Percentiles rank a stretch among this genome's conserved stretches.
phyloP scores from a whole-genome alignment of 2,329 filamentous ascomycete species.

The Trichoderma breve region DNA sequence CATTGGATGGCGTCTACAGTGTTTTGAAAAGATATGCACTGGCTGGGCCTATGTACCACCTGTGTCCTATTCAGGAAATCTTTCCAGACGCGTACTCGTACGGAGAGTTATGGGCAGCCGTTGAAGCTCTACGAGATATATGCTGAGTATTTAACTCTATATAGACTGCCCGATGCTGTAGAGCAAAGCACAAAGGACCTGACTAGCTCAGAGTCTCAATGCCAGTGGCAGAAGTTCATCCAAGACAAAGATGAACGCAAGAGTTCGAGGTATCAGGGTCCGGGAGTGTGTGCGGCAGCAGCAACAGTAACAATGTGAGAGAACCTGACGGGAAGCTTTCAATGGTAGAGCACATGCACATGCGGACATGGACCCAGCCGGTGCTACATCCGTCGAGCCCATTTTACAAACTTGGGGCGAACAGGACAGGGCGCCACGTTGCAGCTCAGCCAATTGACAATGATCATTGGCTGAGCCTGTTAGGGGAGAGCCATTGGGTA shows the following conservation, averaged over 20 bases:
- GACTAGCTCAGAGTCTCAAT: neutral
- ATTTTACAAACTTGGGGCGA: slow-evolving; percentile 1
- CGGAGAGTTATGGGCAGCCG: neutral
- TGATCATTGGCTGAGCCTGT: slow-evolving; percentile 11
- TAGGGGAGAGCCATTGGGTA: slow-evolving; percentile 19
- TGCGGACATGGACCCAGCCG: neutral
- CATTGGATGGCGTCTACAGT: neutral
- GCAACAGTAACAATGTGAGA: neutral
- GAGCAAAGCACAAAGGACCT: neutral
- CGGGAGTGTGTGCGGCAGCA: neutral
- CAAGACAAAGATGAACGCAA: neutral
- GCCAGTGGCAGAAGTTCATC: neutral
- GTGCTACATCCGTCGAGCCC: slow-evolving; percentile 12
- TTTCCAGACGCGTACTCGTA: neutral
- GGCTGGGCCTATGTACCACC: neutral
- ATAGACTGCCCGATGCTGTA: neutral
- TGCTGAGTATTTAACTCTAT: neutral
- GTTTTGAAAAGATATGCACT: neutral
- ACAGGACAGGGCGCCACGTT: slow-evolving; percentile 23
- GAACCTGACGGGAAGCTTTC: neutral
- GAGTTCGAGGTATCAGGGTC: neutral
- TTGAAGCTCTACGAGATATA: neutral
- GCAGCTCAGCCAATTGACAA: slow-evolving; percentile 23
- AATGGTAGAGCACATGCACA: neutral
- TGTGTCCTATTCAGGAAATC: neutral